Base-by-base conservation (phyloP, 2,329 filamentous ascomycete genomes). In the Madurella fahalii region DNA sequence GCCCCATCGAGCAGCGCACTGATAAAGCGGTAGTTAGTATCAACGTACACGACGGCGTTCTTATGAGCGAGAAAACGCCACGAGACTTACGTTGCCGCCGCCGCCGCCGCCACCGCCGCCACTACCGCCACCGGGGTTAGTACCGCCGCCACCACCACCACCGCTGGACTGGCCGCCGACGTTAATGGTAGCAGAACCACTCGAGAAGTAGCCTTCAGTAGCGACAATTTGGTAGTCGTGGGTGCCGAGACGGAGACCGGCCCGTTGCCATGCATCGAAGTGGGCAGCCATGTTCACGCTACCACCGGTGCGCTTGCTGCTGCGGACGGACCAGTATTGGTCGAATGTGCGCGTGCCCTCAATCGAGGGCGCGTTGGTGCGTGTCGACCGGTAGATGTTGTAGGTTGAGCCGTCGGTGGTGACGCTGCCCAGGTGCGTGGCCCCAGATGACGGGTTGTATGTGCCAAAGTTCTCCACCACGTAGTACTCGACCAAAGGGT, bases 181-280 rank as follows among this genome's bases (percentile, higher is more conserved):
- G 7, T 61, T 65, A 53, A 81, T 76, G 39, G 65, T 68, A 45
- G 77, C 69, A 40, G 69, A 72, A 11, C 78, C 78, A 58, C 68
- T 74, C 65, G 76, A 78, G 57, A 73, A 71, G 67, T 80, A 79
- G 2, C 77, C 77, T 67, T 80, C 77, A 4, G 75, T 78, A 7
- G 77, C 77, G 4, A 79, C 67, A 55, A 82, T 80, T 73, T 76
- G 74, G 69, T 81, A 81, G 66, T 81, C 70, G 63, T 76, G 73
- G 47, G 64, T 68, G 4, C 78, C 78, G 11, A 81, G 63, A 40
- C 67, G 69, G 64, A 79, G 64, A 12, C 78, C 78, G 18, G 65
- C 55, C 56, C 67, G 64, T 4, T 64, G 61, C 79, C 80, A 82
- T n/a, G 77, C 77, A 62, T 76, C 70, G 61, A 82, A 81, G 67